Conservation (phyloP, 208 protist genomes). For the Trypanosoma mega region DNA sequence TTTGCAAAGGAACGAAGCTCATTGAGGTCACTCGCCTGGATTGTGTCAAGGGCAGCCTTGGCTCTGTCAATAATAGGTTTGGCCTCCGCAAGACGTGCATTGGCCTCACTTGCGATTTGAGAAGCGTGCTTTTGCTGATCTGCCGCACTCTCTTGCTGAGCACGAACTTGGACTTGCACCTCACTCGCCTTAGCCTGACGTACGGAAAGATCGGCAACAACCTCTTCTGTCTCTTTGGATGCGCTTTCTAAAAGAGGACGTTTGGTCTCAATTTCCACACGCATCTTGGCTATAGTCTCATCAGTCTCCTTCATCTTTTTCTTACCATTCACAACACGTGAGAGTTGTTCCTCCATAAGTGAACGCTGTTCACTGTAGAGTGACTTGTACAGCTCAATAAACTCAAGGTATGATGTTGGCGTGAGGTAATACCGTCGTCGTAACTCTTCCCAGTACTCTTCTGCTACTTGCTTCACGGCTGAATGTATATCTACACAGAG, state of each 20-base stretch:
- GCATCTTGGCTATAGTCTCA: constrained; percentile 92
- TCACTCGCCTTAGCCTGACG: constrained; percentile 83
- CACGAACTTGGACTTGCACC: constrained; percentile 87
- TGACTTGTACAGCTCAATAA: constrained; percentile 93
- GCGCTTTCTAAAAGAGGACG: constrained; percentile 89
- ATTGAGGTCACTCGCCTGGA: constrained; percentile 94
- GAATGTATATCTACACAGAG: constrained; percentile 91
- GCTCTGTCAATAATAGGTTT: constrained; percentile 92
- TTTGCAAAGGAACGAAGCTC: constrained; percentile 94
- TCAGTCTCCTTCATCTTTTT: constrained; percentile 93
- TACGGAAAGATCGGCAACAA: constrained; percentile 88
- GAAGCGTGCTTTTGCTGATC: constrained; percentile 84
- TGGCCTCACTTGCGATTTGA: constrained; percentile 87
- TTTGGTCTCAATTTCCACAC: constrained; percentile 90
- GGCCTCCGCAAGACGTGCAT: constrained; percentile 91
- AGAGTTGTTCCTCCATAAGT: constrained; percentile 86
- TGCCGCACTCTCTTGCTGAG: constrained; percentile 90
- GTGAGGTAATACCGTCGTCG: constrained; percentile 95
- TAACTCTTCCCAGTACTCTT: constrained; percentile 91
- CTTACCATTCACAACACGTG: constrained; percentile 88
- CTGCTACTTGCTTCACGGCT: constrained; percentile 60
- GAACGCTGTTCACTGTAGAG: constrained; percentile 77
- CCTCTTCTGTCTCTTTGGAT: constrained; percentile 83
- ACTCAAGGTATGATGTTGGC: constrained; percentile 95
- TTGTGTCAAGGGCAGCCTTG: constrained; percentile 92